These are phyloP conservation scores for Ascoidea tarda DNA, from an alignment of 805 yeast genomes.

Conservation along the genomic window DNA sequence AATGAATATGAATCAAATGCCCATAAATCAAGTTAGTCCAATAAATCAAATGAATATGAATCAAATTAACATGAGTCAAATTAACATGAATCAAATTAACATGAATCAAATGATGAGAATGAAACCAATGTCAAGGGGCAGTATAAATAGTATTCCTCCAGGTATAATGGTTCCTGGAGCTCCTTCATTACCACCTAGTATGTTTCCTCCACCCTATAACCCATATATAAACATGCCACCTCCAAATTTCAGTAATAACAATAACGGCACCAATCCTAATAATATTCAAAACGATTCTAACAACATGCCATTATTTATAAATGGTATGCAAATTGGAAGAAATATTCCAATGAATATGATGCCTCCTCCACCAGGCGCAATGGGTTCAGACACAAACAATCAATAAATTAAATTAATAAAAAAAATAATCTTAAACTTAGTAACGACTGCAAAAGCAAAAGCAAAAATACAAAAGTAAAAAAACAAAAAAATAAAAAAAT, in stretches of 20 bases:
- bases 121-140: not conserved
- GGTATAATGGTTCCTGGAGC: not conserved
- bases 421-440: not conserved
- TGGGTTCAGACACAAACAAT: not conserved
- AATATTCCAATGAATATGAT: not conserved
- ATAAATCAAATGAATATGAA: conserved; percentile 4
- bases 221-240: not conserved
- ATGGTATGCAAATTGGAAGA: not conserved
- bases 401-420: not conserved
- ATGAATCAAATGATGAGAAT: not conserved
- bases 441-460: not conserved
- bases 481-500: no score
- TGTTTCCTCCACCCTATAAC: not conserved
- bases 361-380: not conserved
- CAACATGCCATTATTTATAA: not conserved
- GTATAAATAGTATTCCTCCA: not conserved
- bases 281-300: not conserved
- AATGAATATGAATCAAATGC: conserved; percentile 12
- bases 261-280: not conserved
- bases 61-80: not conserved
- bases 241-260: not conserved
- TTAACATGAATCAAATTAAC: not conserved
- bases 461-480: no score
- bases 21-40: conserved; percentile 1
- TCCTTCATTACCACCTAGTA: not conserved